Percentiles rank a stretch among this genome's conserved stretches.
Conservation (phyloP, 345 rosid genomes). For the Arabidopsis arenosa region DNA sequence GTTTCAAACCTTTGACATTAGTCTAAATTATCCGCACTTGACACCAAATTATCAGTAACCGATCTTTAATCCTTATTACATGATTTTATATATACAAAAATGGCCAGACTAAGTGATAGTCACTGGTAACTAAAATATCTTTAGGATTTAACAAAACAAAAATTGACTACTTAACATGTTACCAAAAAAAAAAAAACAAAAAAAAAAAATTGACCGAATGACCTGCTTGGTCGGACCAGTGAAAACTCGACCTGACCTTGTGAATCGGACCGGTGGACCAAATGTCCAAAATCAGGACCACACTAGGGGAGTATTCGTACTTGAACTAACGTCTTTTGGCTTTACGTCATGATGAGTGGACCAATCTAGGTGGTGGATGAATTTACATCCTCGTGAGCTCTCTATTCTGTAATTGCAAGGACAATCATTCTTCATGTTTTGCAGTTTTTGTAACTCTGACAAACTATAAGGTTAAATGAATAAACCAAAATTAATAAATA, state of each 20-base stretch:
- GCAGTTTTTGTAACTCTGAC: conserved; percentile 15
- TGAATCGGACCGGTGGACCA: conserved; percentile 10
- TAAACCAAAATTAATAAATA: background rate
- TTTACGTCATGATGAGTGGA: conserved; percentile 45
- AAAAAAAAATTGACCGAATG: background rate
- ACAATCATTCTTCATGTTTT: conserved; percentile 36
- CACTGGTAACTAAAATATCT: background rate
- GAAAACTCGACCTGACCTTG: conserved; percentile 31
- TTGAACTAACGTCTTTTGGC: conserved; percentile 35
- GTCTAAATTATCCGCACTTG: background rate
- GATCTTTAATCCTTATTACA: background rate
- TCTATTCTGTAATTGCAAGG: conserved; percentile 29
- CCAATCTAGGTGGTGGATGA: conserved; percentile 26
- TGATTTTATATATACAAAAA: background rate
- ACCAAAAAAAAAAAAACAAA: too few relatives aligned
- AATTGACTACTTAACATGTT: too few relatives aligned
- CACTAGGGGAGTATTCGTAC: conserved; percentile 20
- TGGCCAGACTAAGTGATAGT: background rate
- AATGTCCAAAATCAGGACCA: conserved; percentile 16
- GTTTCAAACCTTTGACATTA: background rate
- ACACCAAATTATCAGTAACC: background rate
- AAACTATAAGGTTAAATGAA: background rate
- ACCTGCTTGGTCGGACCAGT: conserved; percentile 36
- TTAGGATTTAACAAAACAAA: background rate
- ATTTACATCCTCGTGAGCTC: conserved; percentile 38